Conservation (phyloP, 2,329 filamentous ascomycete genomes). For the Arthrobotrys pseudoclavata region DNA sequence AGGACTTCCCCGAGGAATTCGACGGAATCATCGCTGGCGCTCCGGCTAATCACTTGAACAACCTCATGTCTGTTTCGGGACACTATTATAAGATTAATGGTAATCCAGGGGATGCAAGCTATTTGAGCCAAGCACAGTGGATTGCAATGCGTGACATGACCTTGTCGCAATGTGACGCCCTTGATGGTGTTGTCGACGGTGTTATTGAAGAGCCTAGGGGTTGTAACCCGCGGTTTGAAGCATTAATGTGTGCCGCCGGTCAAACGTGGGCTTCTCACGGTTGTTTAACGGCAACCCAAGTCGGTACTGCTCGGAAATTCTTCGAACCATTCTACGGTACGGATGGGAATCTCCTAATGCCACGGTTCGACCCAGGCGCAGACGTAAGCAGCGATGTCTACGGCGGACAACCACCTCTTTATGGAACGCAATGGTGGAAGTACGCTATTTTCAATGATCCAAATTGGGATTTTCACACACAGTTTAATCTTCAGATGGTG, state of each 20-base stretch:
- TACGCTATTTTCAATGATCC: constrained; percentile 68
- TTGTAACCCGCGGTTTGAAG: constrained; percentile 65
- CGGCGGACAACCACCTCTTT: not conserved
- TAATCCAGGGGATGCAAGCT: constrained; percentile 59
- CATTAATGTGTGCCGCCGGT: constrained; percentile 64
- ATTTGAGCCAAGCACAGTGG: constrained; percentile 64
- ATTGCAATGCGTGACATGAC: constrained; percentile 65
- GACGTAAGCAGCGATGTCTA: not conserved
- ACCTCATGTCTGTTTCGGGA: constrained; percentile 63
- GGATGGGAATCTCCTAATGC: constrained; percentile 65
- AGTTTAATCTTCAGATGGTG: constrained; percentile 66
- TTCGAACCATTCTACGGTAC: constrained; percentile 64
- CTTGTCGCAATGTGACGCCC: constrained; percentile 69
- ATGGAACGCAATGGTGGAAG: constrained; percentile 66
- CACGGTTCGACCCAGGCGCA: constrained; percentile 33
- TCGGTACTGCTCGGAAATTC: constrained; percentile 63
- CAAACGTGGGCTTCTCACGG: constrained; percentile 18
- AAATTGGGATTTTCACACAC: constrained; percentile 65
- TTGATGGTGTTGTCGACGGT: constrained; percentile 70
- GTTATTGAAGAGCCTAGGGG: constrained; percentile 66
- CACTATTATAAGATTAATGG: constrained; percentile 62
- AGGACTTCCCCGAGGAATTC: constrained; percentile 69
- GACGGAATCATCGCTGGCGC: constrained; percentile 69
- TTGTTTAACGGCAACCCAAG: constrained; percentile 64
- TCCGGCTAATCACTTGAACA: constrained; percentile 67